These are phyloP conservation scores for Pisolithus microcarpus DNA, from an alignment of 768 basidiomycete genomes.

Conservation along the genomic window DNA sequence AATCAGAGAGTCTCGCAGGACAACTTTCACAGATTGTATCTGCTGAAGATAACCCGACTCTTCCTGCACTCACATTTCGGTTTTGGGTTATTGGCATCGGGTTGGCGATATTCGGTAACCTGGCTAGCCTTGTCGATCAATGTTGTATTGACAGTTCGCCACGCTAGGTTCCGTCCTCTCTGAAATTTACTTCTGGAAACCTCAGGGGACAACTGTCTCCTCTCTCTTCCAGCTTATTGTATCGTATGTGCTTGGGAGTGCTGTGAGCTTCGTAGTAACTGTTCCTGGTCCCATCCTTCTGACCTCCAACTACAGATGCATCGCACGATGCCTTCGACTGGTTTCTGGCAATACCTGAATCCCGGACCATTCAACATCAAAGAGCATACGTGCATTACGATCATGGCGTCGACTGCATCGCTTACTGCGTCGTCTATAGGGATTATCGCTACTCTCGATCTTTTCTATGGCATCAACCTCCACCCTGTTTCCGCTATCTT, in stretches of 20 bases:
- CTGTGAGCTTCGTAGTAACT: conserved; percentile 35
- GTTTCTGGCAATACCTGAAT: conserved; percentile 48
- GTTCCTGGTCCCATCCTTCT: neutral
- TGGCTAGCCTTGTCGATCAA: neutral
- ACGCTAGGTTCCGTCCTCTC: conserved; percentile 28
- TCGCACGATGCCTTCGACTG: conserved; percentile 7
- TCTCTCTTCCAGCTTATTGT: conserved; percentile 52
- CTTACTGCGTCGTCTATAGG: conserved; percentile 52
- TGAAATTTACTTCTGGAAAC: conserved; percentile 33
- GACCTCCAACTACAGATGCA: conserved; percentile 6
- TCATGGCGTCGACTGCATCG: conserved; percentile 54
- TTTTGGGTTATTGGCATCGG: conserved; percentile 42
- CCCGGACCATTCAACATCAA: conserved; percentile 59
- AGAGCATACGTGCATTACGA: conserved; percentile 58
- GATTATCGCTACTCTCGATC: conserved; percentile 52
- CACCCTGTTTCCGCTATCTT: conserved; percentile 47
- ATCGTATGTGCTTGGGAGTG: conserved; percentile 46
- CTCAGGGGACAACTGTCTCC: conserved; percentile 45
- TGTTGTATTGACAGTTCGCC: conserved; percentile 24
- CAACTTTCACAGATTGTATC: conserved; percentile 36
- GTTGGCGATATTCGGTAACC: conserved; percentile 37
- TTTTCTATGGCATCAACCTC: conserved; percentile 45
- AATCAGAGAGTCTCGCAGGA: neutral
- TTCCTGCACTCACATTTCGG: conserved; percentile 44
- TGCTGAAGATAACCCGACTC: conserved; percentile 40